Conservation (phyloP, 1,284 basidiomycete species). For the Boletus albobrunnescens region DNA sequence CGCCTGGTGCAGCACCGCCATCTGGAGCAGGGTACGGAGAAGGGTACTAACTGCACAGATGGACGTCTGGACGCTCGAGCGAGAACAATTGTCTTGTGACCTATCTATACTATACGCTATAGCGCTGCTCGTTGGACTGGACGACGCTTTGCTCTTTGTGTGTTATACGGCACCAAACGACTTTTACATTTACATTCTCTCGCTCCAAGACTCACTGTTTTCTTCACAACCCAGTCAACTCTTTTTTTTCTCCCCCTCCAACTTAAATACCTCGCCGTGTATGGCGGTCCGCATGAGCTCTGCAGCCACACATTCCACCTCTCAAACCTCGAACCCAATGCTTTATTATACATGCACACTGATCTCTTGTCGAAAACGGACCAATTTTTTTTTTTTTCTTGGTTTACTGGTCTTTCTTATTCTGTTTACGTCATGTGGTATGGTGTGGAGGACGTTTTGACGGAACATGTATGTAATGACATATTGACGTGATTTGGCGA, state of each 20-base stretch:
- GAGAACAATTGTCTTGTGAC: slow-evolving; percentile 1
- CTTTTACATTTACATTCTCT: not conserved
- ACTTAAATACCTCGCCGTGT: not conserved
- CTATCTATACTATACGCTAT: slow-evolving; percentile 5
- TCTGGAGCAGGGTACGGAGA: slow-evolving; percentile 30
- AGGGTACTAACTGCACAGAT: slow-evolving; percentile 13
- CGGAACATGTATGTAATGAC: too few relatives aligned
- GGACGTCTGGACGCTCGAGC: slow-evolving; percentile 3
- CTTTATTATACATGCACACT: too few relatives aligned
- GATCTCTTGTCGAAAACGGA: too few relatives aligned
- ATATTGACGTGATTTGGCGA: too few relatives aligned
- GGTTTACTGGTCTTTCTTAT: too few relatives aligned
- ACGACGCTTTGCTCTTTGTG: slow-evolving; percentile 6
- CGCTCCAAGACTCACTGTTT: slow-evolving; percentile 2
- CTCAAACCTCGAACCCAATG: not conserved
- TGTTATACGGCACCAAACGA: slow-evolving; percentile 15
- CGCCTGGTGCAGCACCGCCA: slow-evolving; percentile 73
- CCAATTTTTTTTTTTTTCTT: too few relatives aligned
- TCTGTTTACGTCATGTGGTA: too few relatives aligned
- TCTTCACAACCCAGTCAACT: not conserved
- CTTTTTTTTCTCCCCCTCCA: not conserved
- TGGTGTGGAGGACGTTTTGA: too few relatives aligned
- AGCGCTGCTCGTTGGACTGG: slow-evolving; percentile 15
- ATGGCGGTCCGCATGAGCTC: not conserved
- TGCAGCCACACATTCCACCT: not conserved